These are phyloP conservation scores for Neofusicoccum kwambonambiense DNA, from an alignment of 2,329 filamentous ascomycete species.

Conservation along the genomic window DNA sequence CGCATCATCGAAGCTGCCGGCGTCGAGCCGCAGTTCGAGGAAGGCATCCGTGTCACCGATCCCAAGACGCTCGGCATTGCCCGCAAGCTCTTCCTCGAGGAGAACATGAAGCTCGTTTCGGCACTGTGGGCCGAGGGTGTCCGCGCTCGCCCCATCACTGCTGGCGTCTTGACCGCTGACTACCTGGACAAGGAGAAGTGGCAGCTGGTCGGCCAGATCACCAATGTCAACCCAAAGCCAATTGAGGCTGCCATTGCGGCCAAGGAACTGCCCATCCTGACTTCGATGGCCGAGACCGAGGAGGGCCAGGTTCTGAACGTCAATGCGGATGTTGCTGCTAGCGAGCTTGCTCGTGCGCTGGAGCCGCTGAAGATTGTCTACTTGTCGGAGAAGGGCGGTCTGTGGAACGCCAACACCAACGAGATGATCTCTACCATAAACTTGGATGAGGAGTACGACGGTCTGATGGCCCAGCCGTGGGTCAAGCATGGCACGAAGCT, in stretches of 20 bases:
- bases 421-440: slow-evolving; percentile 98
- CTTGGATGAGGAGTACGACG: slow-evolving; percentile 91
- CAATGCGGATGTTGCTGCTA: slow-evolving; percentile 94
- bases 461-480: slow-evolving; percentile 91
- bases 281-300: slow-evolving; percentile 90
- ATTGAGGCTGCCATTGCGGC: slow-evolving; percentile 84
- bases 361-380: slow-evolving; percentile 98
- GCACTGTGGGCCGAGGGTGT: slow-evolving; percentile 81
- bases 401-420: slow-evolving; percentile 90
- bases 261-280: slow-evolving; percentile 90
- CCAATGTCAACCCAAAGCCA: slow-evolving; percentile 81
- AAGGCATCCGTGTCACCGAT: slow-evolving; percentile 93
- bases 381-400: slow-evolving; percentile 93
- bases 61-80: slow-evolving; percentile 91
- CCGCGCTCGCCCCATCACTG: slow-evolving; percentile 81
- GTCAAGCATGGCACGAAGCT: slow-evolving; percentile 90
- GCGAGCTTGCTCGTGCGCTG: slow-evolving; percentile 82
- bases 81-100: slow-evolving; percentile 87
- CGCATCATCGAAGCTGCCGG: slow-evolving; percentile 84
- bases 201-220: slow-evolving; percentile 93
- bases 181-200: slow-evolving; percentile 97
- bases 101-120: slow-evolving; percentile 91
- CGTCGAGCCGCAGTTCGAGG: slow-evolving; percentile 92
- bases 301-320: slow-evolving; percentile 95
- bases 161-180: slow-evolving; percentile 86